Conservation (phyloP, 164 flowering plant genomes). For the Vitis riparia region DNA sequence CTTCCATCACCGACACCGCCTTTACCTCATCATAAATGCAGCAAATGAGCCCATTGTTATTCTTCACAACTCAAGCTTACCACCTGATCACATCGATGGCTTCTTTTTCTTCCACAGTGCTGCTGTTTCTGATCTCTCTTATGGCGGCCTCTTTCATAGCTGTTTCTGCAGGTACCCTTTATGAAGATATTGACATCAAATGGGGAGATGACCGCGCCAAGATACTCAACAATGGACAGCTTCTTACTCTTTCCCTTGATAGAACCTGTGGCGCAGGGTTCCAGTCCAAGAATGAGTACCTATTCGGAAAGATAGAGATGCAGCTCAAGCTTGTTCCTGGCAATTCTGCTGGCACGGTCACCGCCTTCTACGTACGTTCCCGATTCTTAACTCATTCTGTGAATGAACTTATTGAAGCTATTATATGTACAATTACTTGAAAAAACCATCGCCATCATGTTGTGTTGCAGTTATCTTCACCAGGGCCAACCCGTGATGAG, state of each 20-base stretch:
- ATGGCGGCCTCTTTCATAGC: not conserved
- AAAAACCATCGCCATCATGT: not conserved
- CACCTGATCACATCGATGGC: too few relatives aligned
- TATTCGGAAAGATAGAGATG: slow-evolving; percentile 43
- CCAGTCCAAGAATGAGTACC: slow-evolving; percentile 34
- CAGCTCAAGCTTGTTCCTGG: slow-evolving; percentile 56
- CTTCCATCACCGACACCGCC: too few relatives aligned
- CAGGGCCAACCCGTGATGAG: slow-evolving; percentile 23
- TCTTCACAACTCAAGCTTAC: too few relatives aligned
- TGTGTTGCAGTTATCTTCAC: slow-evolving; percentile 15
- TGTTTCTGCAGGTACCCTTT: slow-evolving; percentile 9
- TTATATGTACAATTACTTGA: not conserved
- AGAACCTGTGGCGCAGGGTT: slow-evolving; percentile 45
- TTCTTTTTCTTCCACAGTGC: too few relatives aligned
- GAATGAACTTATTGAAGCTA: too few relatives aligned
- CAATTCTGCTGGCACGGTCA: slow-evolving; percentile 59
- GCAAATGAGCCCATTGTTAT: too few relatives aligned
- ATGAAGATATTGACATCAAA: slow-evolving; percentile 12
- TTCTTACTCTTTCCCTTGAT: slow-evolving; percentile 41
- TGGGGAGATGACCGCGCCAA: slow-evolving; percentile 20
- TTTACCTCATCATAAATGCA: too few relatives aligned
- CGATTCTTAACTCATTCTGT: not conserved
- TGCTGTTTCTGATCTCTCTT: too few relatives aligned
- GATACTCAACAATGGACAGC: slow-evolving; percentile 34
- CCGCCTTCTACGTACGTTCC: slow-evolving; percentile 40